Conservation (phyloP, 192 early-diverging fungal species). For the Coemansia sp. region DNA sequence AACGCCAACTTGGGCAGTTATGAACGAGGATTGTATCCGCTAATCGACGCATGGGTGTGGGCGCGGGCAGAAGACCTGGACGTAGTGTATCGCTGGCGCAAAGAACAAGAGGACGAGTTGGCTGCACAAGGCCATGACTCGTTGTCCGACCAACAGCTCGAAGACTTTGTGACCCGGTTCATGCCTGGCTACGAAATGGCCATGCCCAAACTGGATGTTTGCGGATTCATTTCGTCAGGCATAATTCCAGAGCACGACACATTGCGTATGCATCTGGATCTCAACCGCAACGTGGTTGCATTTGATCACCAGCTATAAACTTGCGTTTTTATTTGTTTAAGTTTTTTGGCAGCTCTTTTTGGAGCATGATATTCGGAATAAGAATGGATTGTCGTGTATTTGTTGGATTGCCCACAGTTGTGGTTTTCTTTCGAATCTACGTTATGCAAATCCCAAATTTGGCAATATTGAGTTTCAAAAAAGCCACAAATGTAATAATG, state of each 20-base stretch:
- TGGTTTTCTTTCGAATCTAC: background rate
- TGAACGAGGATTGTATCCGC: slow-evolving; percentile 60
- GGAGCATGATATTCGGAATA: background rate
- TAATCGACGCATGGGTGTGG: slow-evolving; percentile 77
- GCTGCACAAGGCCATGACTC: slow-evolving; percentile 45
- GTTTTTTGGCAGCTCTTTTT: background rate
- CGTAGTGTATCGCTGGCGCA: slow-evolving; percentile 82
- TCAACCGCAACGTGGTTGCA: slow-evolving; percentile 38
- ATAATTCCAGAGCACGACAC: slow-evolving; percentile 19
- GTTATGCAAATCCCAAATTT: background rate
- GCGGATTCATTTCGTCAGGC: slow-evolving; percentile 40
- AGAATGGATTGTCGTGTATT: background rate
- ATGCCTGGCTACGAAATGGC: slow-evolving; percentile 78
- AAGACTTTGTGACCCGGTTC: slow-evolving; percentile 82
- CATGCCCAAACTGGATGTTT: slow-evolving; percentile 30
- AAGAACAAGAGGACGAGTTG: slow-evolving; percentile 76
- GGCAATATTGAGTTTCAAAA: background rate
- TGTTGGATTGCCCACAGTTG: background rate
- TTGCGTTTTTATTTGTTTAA: background rate
- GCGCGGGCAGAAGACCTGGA: slow-evolving; percentile 61
- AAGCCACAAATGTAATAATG: background rate
- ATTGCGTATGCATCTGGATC: slow-evolving; percentile 47
- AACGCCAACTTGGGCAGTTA: slow-evolving; percentile 50
- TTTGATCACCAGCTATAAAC: slow-evolving; percentile 35
- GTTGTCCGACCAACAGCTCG: slow-evolving; percentile 72